A percentile compares a stretch with the other conserved stretches of the same genome.
Conservation (phyloP, 768 basidiomycete species). For the Tricholomella constricta region DNA sequence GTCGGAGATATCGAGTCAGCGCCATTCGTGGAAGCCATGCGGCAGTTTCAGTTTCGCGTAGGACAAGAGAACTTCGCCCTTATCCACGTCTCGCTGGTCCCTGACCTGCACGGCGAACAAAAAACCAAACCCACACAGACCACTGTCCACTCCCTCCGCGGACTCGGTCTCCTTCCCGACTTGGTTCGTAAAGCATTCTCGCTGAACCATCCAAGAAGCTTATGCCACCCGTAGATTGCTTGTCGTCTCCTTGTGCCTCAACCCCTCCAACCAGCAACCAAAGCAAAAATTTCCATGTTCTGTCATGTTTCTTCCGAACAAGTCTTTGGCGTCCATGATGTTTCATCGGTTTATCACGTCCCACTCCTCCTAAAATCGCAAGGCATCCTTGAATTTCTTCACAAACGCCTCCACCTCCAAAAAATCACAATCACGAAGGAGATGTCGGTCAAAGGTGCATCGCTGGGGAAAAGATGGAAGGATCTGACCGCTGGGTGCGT, state of each 20-base stretch:
- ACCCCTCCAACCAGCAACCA: conserved; percentile 81
- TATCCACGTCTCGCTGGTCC: conserved; percentile 96
- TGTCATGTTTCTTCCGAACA: conserved; percentile 91
- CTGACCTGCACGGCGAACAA: conserved; percentile 97
- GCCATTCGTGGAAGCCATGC: conserved; percentile 97
- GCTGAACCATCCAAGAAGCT: not conserved
- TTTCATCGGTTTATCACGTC: conserved; percentile 96
- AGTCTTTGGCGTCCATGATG: conserved; percentile 95
- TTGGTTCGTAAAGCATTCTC: conserved; percentile 52
- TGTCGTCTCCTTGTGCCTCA: conserved; percentile 83
- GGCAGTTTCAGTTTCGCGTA: conserved; percentile 99
- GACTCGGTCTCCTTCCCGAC: conserved; percentile 91
- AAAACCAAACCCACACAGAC: conserved; percentile 99
- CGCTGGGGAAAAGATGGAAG: conserved; percentile 77
- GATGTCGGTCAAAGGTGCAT: conserved; percentile 61
- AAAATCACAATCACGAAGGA: conserved; percentile 53
- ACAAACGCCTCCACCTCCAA: conserved; percentile 76
- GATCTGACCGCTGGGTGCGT: conserved; percentile 79
- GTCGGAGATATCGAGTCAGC: conserved; percentile 99
- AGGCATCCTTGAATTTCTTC: conserved; percentile 86
- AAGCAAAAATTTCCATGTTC: conserved; percentile 98
- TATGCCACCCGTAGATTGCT: conserved; percentile 67
- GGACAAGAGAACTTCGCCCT: conserved; percentile 96
- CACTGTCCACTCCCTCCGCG: conserved; percentile 90
- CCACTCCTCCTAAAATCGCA: conserved; percentile 90